Evolutionary conservation across 2,329 filamentous ascomycete species (phyloP), one percentile per base, ranked within the genome.

Genomic region (Monosporascus sp.): DNA sequence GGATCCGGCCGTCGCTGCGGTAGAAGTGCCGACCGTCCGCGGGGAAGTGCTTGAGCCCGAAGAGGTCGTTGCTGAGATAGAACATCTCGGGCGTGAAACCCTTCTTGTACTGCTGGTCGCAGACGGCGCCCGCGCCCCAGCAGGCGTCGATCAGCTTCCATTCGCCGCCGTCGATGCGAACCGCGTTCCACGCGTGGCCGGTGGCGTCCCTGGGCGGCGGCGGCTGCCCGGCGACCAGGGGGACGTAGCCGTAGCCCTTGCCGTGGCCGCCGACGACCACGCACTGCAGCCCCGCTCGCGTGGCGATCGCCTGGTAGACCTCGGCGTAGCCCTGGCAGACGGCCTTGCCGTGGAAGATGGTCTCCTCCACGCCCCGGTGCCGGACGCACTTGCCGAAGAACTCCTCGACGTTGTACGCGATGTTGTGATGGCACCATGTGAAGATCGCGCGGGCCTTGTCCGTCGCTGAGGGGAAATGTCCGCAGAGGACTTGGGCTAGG

Each of bases 391-490:
- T 82, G 53, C 79, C 82, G 65, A 95, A 95, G 74, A 97, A 96
- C 24, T 86, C 81, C 26, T 82, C 78, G 0, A 85, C 84, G 67
- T 97, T 90, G 68, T 97, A 99, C 47, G 79, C 79, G 54, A 99
- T 86, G 63, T 97, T 97, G 70, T 97, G 86, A 71, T 97, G 93
- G 41, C 92, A 84, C 94, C 94, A 99, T 1, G 89, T 90, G 68
- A 97, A 97, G 55, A 99, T 89, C 2, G 85, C 91, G 28, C 94
- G 82, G 2, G 94, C 93, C 73, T 97, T 97, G 70, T 97, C 93
- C 0, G 93, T 96, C 1, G 77, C 74, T 1, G 90, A 96, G 1
- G 84, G 72, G 65, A 97, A 97, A 0, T 88, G 87, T 4, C 79
- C 77, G 53, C 91, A 96, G 20, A 97, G 80, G 50, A 88, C 82